Base-by-base conservation (phyloP, 371 early-diverging fungal species). In the Rhizomucor pusillus region DNA sequence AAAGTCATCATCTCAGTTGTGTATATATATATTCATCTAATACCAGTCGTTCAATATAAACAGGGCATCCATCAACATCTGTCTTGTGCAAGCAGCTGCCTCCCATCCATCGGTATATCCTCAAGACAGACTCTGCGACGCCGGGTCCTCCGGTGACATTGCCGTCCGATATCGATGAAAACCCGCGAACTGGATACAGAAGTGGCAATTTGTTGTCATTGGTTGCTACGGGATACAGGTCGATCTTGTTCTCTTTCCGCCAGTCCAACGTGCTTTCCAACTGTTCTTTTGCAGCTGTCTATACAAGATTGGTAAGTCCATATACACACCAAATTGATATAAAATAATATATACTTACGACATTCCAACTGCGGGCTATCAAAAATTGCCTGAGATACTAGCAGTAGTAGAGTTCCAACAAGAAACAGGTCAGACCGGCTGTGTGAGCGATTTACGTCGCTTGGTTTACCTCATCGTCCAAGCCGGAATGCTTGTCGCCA, bases 11-110 rank as follows among this genome's bases (percentile, higher is more conserved):
- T 12, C 24, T 24, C 6, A 11, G n/a, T 39, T n/a, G 18, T 47
- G 7, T 18, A 19, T 3, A 44, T 16, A 3, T 3, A 46, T 50
- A 43, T 40, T 16, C 2, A 33, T 16, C 29, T 41, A 65, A 71
- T 64, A 85, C 89, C 59, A 87, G 72, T 34, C 90, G 79, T 67
- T 93, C 93, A 57, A 91, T 89, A 57, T 90, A 90, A 53, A 93
- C 67, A 9, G 91, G 91, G 56, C 80, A 77, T 13, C 92, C 93
- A 46, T 84, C 82, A 56, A 81, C 86, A 73, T 93, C 93, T 48
- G 77, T 74, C 58, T 91, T 91, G 71, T 93, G 93, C 52, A 87
- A 81, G 73, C 84, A 81, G 23, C 86, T 84, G 50, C 93, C 93
- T 5, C 93, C 93, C 77, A 89, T 85, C 66, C 81, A 84, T 24